Percentiles rank a stretch among this genome's conserved stretches.
Evolutionary conservation across 2,329 filamentous ascomycete species (phyloP).

Genomic region (Epicoccum sorghinum): DNA sequence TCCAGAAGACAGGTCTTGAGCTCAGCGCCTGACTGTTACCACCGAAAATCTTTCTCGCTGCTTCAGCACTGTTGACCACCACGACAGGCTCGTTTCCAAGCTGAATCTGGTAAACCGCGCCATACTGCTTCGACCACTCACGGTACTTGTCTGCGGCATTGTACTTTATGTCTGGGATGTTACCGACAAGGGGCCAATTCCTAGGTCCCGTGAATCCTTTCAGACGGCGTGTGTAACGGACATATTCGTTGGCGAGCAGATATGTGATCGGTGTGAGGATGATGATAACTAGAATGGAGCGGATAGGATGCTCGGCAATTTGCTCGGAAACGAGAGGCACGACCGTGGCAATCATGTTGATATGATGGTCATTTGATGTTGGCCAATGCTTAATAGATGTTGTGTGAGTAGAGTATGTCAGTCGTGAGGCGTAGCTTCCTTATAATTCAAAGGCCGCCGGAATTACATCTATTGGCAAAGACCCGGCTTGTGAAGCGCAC

Average conservation of each 20-base stretch:
- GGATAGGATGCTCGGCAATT: conserved; percentile 32
- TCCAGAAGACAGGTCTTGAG: conserved; percentile 53
- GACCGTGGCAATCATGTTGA: conserved; percentile 39
- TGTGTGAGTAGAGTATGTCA: not conserved
- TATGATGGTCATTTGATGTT: not conserved
- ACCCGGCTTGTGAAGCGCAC: not conserved
- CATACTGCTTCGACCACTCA: conserved; percentile 50
- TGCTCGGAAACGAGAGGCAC: conserved; percentile 31
- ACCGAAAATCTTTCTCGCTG: conserved; percentile 51
- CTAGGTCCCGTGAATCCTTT: conserved; percentile 48
- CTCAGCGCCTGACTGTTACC: conserved; percentile 51
- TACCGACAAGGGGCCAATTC: conserved; percentile 50
- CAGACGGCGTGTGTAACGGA: conserved; percentile 43
- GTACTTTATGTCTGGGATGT: conserved; percentile 51
- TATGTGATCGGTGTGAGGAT: conserved; percentile 43
- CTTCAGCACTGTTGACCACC: conserved; percentile 52
- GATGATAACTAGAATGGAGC: conserved; percentile 27
- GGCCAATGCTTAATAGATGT: not conserved
- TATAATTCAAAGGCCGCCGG: conserved; percentile 4
- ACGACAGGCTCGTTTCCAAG: conserved; percentile 53
- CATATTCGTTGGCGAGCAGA: conserved; percentile 46
- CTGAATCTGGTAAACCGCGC: conserved; percentile 54
- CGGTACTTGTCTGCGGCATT: conserved; percentile 53
- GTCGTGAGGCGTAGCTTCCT: conserved; percentile 1
- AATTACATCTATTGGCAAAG: conserved; percentile 2